Percentiles rank a stretch among this genome's conserved stretches.
These are phyloP conservation scores for Dendrobium officinale DNA, from an alignment of 106 monocot species.

Conservation along the genomic window DNA sequence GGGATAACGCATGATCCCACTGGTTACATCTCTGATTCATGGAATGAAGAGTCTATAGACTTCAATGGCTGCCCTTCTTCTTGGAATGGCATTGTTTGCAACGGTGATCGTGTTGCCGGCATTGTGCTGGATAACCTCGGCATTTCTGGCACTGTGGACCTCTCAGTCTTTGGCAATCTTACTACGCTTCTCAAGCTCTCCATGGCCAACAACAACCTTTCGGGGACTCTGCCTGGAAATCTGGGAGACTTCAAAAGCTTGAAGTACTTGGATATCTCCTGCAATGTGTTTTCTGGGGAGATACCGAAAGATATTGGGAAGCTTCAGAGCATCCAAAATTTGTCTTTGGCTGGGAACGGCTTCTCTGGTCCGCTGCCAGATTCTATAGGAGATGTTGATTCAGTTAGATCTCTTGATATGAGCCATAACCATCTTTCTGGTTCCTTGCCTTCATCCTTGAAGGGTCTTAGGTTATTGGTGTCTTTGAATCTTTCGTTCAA, in stretches of 20 bases:
- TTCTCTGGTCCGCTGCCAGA: constrained; percentile 72
- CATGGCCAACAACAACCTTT: constrained; percentile 63
- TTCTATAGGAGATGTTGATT: constrained; percentile 54
- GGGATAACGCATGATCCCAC: constrained; percentile 72
- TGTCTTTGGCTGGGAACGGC: constrained; percentile 70
- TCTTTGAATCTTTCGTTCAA: constrained; percentile 68
- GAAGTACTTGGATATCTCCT: constrained; percentile 76
- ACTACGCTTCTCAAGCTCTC: constrained; percentile 72
- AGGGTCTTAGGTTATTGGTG: constrained; percentile 33
- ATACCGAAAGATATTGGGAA: constrained; percentile 53
- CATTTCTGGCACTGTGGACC: constrained; percentile 38
- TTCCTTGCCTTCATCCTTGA: constrained; percentile 39
- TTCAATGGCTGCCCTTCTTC: constrained; percentile 93
- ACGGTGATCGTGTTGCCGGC: constrained; percentile 56
- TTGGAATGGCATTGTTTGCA: constrained; percentile 93
- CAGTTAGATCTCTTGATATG: constrained; percentile 65
- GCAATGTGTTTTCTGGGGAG: constrained; percentile 60
- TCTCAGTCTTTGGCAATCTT: constrained; percentile 55
- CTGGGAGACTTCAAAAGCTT: constrained; percentile 46
- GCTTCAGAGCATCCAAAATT: constrained; percentile 61
- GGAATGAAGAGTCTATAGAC: constrained; percentile 94
- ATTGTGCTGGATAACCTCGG: constrained; percentile 60
- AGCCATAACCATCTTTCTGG: constrained; percentile 71
- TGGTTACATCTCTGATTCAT: constrained; percentile 73
- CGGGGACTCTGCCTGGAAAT: constrained; percentile 38